phyloP scores from a whole-genome alignment of 768 basidiomycete species.

The Tulasnella sp. region DNA sequence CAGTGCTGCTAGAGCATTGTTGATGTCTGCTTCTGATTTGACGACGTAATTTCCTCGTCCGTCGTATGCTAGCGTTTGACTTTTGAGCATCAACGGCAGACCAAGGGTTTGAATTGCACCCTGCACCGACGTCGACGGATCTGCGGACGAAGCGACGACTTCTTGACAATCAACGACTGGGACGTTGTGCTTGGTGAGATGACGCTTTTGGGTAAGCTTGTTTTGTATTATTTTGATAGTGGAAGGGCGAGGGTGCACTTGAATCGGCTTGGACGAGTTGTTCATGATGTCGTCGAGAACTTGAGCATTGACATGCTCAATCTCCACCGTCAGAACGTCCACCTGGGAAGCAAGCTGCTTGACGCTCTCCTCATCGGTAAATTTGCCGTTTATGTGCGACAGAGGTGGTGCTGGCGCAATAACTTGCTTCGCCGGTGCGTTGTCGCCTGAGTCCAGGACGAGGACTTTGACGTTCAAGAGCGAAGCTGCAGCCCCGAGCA shows the following conservation, averaged over 20 bases:
- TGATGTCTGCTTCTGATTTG: conserved; percentile 32
- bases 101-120: conserved; percentile 51
- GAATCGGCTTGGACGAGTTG: conserved; percentile 21
- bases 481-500: conserved; percentile 86
- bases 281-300: conserved; percentile 54
- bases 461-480: conserved; percentile 73
- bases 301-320: conserved; percentile 83
- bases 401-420: conserved; percentile 39
- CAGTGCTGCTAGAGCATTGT: conserved; percentile 35
- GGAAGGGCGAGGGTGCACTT: conserved; percentile 62
- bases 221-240: conserved; percentile 81
- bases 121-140: conserved; percentile 35
- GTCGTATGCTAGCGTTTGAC: conserved; percentile 90
- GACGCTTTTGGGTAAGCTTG: conserved; percentile 53
- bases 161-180: conserved; percentile 48
- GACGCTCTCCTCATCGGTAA: conserved; percentile 69
- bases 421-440: conserved; percentile 84
- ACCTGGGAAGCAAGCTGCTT: conserved; percentile 65
- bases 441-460: conserved; percentile 73
- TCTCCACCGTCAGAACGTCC: conserved; percentile 88
- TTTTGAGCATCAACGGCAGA: conserved; percentile 91
- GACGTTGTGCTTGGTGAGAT: conserved; percentile 39
- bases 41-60: conserved; percentile 87
- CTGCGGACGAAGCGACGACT: conserved; percentile 34
- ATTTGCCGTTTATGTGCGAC: conserved; percentile 78